Evolutionary conservation across 2,329 filamentous ascomycete species (phyloP), one percentile per base, ranked within the genome.

Genomic region (Harringtonia lauricola): DNA sequence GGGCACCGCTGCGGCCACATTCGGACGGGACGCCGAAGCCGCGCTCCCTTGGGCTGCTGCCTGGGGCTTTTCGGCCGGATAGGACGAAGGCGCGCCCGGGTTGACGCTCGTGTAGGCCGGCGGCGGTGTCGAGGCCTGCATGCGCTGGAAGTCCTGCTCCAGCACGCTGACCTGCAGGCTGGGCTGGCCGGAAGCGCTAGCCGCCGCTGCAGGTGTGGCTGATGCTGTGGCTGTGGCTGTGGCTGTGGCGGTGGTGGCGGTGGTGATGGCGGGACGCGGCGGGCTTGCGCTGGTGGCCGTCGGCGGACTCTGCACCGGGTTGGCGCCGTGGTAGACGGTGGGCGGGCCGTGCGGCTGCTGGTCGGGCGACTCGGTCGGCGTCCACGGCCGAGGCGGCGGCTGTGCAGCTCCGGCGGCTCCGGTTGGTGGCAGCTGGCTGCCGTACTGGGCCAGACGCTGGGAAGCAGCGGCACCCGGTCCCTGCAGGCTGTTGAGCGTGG

Each of bases 31-130:
- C 15, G 24, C 24, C 35, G 65, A 54, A 8, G 63, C 57, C 14
- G 56, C 49, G 36, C 60, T 49, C 6, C 54, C 49, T 28, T 62
- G 30, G 51, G 50, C 43, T 55, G 57, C 36, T 53, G 53, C 36
- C 53, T 57, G 68, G 55, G 78, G 77, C 59, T 95, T 95, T 57
- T 95, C 89, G 51, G 77, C 79, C 0, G 87, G 82, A 61, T 89
- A 92, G 65, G 75, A 86, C 63, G 77, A 53, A 63, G 79, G 54
- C 60, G 69, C 56, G 24, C 63, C 61, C 1, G 69, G 63, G 45
- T 71, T 77, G 37, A 94, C 76, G 54, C 82, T 92, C 10, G 87
- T 92, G 62, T 98, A 98, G 7, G 92, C 90, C n/a, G 92, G 92
- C 18, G 92, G 92, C 14, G 90, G 89, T 43, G 87, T 88, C 19